phyloP scores from a whole-genome alignment of 306 rosid genomes.

The Canavalia ensiformis region DNA sequence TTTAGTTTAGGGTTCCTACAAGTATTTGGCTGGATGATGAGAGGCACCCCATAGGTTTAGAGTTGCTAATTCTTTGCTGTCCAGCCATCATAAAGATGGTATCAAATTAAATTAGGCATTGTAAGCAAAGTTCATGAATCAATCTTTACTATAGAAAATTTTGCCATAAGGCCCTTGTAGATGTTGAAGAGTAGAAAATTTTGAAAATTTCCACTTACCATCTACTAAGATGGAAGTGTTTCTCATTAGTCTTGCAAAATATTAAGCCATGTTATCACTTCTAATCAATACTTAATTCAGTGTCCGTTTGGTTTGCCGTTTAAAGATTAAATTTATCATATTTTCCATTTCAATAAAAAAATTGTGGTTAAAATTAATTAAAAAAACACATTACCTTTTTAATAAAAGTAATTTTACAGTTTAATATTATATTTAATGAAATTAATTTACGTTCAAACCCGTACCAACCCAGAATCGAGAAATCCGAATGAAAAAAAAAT shows the following conservation, averaged over 20 bases:
- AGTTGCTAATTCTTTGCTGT: slow-evolving; percentile 38
- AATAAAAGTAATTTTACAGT: too few species aligned
- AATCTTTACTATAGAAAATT: slow-evolving; percentile 46
- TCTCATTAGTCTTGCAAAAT: background rate
- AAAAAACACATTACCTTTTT: too few species aligned
- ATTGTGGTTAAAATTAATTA: too few species aligned
- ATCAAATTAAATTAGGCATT: slow-evolving; percentile 44
- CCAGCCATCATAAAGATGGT: slow-evolving; percentile 39
- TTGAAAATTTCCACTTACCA: background rate
- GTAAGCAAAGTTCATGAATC: slow-evolving; percentile 51
- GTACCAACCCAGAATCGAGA: too few species aligned
- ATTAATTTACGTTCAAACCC: too few species aligned
- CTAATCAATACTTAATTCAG: background rate
- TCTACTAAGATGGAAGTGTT: background rate
- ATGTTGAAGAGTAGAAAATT: slow-evolving; percentile 33
- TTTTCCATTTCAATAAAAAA: too few species aligned
- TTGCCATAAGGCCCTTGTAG: slow-evolving; percentile 36
- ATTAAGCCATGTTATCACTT: background rate
- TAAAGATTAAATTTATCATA: too few species aligned
- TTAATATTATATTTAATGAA: too few species aligned
- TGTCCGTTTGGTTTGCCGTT: background rate
- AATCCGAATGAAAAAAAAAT: too few species aligned
- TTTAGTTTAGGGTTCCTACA: slow-evolving; percentile 49
- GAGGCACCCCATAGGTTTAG: slow-evolving; percentile 50
- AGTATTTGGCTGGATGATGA: slow-evolving; percentile 43